Evolutionary conservation across 805 yeast species (phyloP).

Genomic region (Torulaspora delbrueckii): DNA sequence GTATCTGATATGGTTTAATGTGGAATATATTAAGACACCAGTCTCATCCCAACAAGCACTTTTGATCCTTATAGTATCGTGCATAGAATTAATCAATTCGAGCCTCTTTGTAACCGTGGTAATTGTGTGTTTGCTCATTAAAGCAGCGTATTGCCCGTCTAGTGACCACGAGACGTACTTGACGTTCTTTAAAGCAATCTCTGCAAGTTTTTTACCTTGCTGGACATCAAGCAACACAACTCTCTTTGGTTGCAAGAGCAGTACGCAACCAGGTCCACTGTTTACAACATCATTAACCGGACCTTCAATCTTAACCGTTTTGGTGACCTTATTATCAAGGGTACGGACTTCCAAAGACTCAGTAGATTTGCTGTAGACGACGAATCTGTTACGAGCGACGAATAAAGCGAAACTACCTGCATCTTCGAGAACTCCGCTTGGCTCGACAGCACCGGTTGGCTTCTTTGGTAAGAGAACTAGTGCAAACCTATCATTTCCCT

Average conservation of each 20-base stretch:
- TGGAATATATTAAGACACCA: constrained; percentile 86
- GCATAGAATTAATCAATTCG: constrained; percentile 76
- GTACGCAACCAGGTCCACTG: constrained; percentile 79
- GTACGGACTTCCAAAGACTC: constrained; percentile 79
- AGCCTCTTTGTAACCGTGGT: constrained; percentile 78
- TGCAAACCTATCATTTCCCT: constrained; percentile 63
- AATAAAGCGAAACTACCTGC: constrained; percentile 82
- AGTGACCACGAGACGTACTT: constrained; percentile 87
- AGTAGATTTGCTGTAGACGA: constrained; percentile 60
- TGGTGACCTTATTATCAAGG: constrained; percentile 74
- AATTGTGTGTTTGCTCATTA: constrained; percentile 86
- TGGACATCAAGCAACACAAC: constrained; percentile 88
- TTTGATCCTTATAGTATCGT: constrained; percentile 94
- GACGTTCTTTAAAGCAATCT: constrained; percentile 65
- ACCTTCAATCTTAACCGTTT: constrained; percentile 65
- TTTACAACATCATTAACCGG: constrained; percentile 65
- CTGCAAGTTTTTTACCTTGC: constrained; percentile 74
- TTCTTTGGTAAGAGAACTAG: constrained; percentile 76
- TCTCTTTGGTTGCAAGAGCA: constrained; percentile 64
- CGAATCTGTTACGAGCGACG: constrained; percentile 92
- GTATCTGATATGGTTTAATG: constrained; percentile 93
- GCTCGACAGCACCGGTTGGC: constrained; percentile 90
- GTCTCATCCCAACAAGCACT: constrained; percentile 97
- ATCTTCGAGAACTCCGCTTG: constrained; percentile 73
- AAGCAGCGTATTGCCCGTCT: constrained; percentile 82